These are phyloP conservation scores for Endotrypanum monterogeii DNA, from an alignment of 208 protist genomes.

Conservation along the genomic window DNA sequence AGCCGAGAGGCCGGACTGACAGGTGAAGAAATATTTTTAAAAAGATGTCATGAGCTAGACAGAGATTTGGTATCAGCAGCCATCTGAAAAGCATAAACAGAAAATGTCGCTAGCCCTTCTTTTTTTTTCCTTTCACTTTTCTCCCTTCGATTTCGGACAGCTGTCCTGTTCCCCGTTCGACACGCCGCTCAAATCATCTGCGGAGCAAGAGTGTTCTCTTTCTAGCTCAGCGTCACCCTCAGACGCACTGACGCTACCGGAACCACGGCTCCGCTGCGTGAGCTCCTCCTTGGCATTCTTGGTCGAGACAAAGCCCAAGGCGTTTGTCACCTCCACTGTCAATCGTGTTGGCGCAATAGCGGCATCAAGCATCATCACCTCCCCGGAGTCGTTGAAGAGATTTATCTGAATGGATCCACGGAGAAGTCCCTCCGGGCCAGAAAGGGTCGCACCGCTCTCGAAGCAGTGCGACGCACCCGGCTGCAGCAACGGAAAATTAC, in stretches of 20 bases:
- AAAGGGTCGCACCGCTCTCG: conserved; percentile 65
- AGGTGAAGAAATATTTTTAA: too few species aligned
- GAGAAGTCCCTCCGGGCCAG: conserved; percentile 60
- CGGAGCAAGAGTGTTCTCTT: neutral
- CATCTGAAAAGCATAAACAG: too few species aligned
- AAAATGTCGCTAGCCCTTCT: neutral
- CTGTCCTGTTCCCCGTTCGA: neutral
- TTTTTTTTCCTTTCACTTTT: neutral
- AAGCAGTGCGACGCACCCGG: conserved; percentile 82
- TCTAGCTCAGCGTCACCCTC: neutral
- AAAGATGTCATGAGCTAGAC: too few species aligned
- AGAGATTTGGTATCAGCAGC: too few species aligned
- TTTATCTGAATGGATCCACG: conserved; percentile 88
- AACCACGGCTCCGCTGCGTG: conserved; percentile 23
- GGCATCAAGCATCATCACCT: conserved; percentile 71
- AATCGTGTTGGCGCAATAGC: conserved; percentile 72
- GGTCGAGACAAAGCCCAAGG: conserved; percentile 10
- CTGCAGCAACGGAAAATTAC: conserved; percentile 73
- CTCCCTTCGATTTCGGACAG: neutral
- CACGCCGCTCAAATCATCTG: neutral
- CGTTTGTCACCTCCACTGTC: conserved; percentile 34
- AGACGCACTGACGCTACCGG: neutral
- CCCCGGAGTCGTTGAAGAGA: conserved; percentile 68
- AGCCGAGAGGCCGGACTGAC: too few species aligned
- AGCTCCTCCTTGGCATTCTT: conserved; percentile 25